phyloP scores from a whole-genome alignment of 306 rosid species.

The Lathyrus sativus region DNA sequence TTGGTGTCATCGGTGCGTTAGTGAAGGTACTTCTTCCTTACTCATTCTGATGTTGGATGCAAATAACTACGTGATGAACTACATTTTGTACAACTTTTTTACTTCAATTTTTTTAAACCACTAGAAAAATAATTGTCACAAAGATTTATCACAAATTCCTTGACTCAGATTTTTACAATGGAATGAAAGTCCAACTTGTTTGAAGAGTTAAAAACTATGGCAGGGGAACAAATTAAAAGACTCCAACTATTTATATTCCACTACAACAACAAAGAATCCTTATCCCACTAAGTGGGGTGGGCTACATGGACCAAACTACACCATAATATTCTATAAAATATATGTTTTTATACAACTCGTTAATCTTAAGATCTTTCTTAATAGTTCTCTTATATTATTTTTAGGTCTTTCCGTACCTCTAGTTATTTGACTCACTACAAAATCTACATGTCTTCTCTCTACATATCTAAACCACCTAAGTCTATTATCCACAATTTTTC shows the following conservation, averaged over 20 bases:
- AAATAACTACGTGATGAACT: constrained; percentile 24
- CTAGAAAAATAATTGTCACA: neutral
- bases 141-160: neutral
- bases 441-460: no score
- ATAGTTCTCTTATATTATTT: no score
- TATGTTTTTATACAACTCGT: no score
- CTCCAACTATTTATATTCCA: constrained; percentile 2
- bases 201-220: constrained; percentile 9
- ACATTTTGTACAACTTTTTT: neutral
- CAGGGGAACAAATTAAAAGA: neutral
- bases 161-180: neutral
- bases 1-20: constrained; percentile 96
- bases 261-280: neutral
- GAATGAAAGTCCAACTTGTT: constrained; percentile 28
- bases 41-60: constrained; percentile 27
- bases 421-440: no score
- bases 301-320: no score
- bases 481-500: no score
- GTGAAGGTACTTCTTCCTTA: constrained; percentile 75
- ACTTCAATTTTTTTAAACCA: neutral
- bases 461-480: no score
- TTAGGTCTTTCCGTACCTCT: no score
- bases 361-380: no score
- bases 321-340: no score
- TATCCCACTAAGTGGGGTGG: no score